phyloP scores from a whole-genome alignment of 371 early-diverging fungal genomes.

The Pancytospora philotis region DNA sequence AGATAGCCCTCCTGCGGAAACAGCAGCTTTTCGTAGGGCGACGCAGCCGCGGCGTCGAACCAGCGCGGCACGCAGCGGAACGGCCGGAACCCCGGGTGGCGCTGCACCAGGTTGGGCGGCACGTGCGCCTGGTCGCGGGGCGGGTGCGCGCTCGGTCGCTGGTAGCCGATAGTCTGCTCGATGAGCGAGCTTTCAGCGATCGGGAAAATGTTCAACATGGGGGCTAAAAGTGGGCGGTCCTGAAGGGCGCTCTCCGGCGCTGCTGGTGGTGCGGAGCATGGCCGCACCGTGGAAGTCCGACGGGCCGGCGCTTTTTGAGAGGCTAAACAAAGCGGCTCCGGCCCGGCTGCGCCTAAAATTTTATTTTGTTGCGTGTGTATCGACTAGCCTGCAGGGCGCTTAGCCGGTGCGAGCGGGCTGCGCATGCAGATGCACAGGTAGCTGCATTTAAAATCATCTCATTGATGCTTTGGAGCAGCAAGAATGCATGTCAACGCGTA shows the following conservation, averaged over 20 bases:
- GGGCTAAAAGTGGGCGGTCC: background rate
- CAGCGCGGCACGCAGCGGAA: background rate
- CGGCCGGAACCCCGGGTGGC: background rate
- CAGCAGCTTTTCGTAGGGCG: constrained; percentile 6
- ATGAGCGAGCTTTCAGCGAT: constrained; percentile 32
- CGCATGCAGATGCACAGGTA: no score
- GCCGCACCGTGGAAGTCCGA: no score
- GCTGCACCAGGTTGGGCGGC: background rate
- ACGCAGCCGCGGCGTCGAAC: background rate
- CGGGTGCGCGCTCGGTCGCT: constrained; percentile 31
- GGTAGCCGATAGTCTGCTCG: constrained; percentile 48
- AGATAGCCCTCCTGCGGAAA: constrained; percentile 14
- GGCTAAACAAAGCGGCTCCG: no score
- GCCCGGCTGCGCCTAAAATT: no score
- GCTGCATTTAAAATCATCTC: no score
- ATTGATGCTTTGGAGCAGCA: no score
- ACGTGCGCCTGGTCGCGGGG: constrained; percentile 10
- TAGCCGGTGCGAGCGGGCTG: no score
- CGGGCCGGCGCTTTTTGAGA: no score
- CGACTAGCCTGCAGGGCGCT: no score
- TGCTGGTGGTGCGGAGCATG: no score
- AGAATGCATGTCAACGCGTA: no score
- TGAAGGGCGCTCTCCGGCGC: background rate
- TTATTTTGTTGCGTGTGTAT: no score
- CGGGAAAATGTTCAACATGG: constrained; percentile 32